These are phyloP conservation scores for Pseudogymnoascus sp. DNA, from an alignment of 2,329 filamentous ascomycete genomes.

Conservation along the genomic window DNA sequence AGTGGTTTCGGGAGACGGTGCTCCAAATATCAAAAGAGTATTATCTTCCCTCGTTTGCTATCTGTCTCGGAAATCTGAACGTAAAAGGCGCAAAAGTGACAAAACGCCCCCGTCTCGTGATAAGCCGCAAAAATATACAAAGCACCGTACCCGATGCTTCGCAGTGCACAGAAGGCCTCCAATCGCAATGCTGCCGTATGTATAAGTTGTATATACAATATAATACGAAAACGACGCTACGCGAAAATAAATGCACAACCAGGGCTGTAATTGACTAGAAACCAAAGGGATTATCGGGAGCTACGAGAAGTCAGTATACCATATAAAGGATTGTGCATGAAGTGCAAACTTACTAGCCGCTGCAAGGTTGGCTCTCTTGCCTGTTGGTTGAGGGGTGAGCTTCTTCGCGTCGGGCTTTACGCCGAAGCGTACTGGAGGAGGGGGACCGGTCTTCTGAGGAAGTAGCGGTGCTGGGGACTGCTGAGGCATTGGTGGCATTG, in stretches of 20 bases:
- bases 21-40: constrained; percentile 4
- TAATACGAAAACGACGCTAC: constrained; percentile 8
- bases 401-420: constrained; percentile 65
- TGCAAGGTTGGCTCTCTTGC: constrained; percentile 78
- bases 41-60: constrained; percentile 7
- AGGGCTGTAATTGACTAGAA: constrained; percentile 38
- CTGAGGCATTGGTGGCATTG: constrained; percentile 45
- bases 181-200: constrained; percentile 6
- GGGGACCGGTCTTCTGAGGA: constrained; percentile 75
- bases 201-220: constrained; percentile 5
- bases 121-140: not conserved
- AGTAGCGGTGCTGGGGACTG: constrained; percentile 54
- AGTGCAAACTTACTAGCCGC: constrained; percentile 78
- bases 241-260: constrained; percentile 5
- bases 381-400: constrained; percentile 77
- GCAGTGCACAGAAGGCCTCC: not conserved
- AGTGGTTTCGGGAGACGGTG: not conserved
- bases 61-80: constrained; percentile 8
- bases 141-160: constrained; percentile 5
- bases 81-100: constrained; percentile 1
- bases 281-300: constrained; percentile 62
- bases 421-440: constrained; percentile 84
- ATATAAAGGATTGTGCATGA: constrained; percentile 8
- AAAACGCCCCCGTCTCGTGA: constrained; percentile 3
- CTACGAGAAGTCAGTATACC: constrained; percentile 32